Evolutionary conservation across 441 rosid genomes (phyloP).

Genomic region (Raphanus hybrid): DNA sequence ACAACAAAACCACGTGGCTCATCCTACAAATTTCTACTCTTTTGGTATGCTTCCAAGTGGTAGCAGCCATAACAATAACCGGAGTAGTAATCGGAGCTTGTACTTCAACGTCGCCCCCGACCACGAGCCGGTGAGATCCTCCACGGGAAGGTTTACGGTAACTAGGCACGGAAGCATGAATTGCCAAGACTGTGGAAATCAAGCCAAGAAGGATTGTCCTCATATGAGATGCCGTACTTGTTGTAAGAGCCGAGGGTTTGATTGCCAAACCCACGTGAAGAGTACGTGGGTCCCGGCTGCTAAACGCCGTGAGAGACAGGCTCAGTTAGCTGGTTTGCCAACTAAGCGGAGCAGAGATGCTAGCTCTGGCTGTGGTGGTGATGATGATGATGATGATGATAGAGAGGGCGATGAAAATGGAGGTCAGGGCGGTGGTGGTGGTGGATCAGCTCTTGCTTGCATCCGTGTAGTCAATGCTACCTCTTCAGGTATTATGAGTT

Average conservation of each 20-base stretch:
- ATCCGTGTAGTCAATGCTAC: slow-evolving; percentile 37
- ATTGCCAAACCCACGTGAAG: slow-evolving; percentile 88
- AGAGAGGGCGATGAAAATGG: slow-evolving; percentile 20
- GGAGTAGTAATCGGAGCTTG: slow-evolving; percentile 37
- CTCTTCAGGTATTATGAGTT: slow-evolving; percentile 38
- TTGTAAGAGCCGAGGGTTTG: slow-evolving; percentile 98
- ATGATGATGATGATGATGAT: slow-evolving; percentile 20
- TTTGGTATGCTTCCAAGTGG: slow-evolving; percentile 78
- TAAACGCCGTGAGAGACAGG: slow-evolving; percentile 89
- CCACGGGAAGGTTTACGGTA: slow-evolving; percentile 59
- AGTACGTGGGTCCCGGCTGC: slow-evolving; percentile 99
- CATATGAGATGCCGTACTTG: slow-evolving; percentile 92
- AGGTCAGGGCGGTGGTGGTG: slow-evolving; percentile 16
- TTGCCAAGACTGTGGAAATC: slow-evolving; percentile 98
- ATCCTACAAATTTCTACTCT: slow-evolving; percentile 50
- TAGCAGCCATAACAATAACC: slow-evolving; percentile 43
- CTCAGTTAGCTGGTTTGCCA: slow-evolving; percentile 57
- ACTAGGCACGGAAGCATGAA: slow-evolving; percentile 73
- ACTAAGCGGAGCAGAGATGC: slow-evolving; percentile 39
- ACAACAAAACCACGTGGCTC: slow-evolving; percentile 31
- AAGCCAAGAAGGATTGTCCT: slow-evolving; percentile 88
- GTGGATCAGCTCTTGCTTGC: slow-evolving; percentile 34
- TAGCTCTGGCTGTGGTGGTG: slow-evolving; percentile 26
- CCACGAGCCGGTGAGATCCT: slow-evolving; percentile 41
- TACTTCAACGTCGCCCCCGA: slow-evolving; percentile 41